Evolutionary conservation across 495 filamentous ascomycete genomes (phyloP).

Genomic region (Lasiosphaeria ovina): DNA sequence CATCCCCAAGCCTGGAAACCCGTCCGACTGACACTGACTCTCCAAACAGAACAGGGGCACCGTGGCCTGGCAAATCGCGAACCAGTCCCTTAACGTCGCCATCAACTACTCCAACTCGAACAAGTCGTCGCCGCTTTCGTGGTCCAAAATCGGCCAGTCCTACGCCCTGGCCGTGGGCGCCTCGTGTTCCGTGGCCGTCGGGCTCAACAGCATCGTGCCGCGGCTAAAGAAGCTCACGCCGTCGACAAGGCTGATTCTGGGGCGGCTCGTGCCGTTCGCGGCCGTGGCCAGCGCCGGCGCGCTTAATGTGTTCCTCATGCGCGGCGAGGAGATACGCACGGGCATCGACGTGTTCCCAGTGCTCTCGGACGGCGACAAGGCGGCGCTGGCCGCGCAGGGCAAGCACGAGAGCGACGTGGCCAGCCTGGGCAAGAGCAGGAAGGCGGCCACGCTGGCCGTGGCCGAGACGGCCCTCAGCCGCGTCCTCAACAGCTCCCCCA

Average conservation of each 20-base stretch:
- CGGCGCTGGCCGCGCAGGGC: constrained; percentile 44
- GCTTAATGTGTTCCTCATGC: constrained; percentile 96
- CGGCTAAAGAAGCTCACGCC: constrained; percentile 76
- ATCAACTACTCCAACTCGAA: constrained; percentile 98
- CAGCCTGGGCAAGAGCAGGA: constrained; percentile 79
- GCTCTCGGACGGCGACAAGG: constrained; percentile 55
- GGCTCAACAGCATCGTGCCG: constrained; percentile 86
- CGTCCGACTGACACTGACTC: constrained; percentile 5
- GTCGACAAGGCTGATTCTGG: constrained; percentile 67
- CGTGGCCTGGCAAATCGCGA: constrained; percentile 90
- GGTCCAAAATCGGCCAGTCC: constrained; percentile 76
- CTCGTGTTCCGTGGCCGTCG: constrained; percentile 87
- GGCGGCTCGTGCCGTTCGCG: constrained; percentile 88
- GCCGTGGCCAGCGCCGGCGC: constrained; percentile 87
- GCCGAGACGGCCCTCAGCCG: constrained; percentile 85
- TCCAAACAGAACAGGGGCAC: constrained; percentile 71
- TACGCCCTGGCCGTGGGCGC: constrained; percentile 91
- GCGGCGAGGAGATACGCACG: constrained; percentile 85
- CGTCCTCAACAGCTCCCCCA: constrained; percentile 88
- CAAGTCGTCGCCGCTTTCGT: constrained; percentile 84
- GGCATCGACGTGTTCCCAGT: constrained; percentile 95
- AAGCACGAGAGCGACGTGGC: constrained; percentile 58
- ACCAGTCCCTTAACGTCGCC: constrained; percentile 96
- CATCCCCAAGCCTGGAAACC: too few species aligned
- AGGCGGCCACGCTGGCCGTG: constrained; percentile 84